Evolutionary conservation across 2,329 filamentous ascomycete species (phyloP).

Genomic region (Cyphellophora europaea): DNA sequence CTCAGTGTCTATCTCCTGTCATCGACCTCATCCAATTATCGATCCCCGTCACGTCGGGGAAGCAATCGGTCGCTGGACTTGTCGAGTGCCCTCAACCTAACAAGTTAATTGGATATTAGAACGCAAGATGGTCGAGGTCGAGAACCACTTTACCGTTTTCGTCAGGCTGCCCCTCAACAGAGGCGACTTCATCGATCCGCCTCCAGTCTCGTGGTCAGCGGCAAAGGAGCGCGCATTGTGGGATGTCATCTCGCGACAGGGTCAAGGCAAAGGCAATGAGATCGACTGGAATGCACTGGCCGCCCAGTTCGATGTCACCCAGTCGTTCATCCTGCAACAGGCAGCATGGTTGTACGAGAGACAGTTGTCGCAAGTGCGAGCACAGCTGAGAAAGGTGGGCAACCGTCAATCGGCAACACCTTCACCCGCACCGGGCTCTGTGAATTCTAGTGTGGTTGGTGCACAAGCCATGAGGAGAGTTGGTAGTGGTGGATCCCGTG

Average conservation of each 20-base stretch:
- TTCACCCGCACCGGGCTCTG: conserved; percentile 33
- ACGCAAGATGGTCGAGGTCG: conserved; percentile 17
- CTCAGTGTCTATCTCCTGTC: too few species aligned
- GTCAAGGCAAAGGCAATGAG: conserved; percentile 57
- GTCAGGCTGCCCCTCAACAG: conserved; percentile 83
- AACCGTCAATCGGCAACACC: conserved; percentile 30
- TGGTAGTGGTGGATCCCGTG: conserved; percentile 26
- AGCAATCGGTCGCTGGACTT: too few species aligned
- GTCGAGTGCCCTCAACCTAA: too few species aligned
- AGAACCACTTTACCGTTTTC: conserved; percentile 57
- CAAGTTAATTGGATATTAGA: too few species aligned
- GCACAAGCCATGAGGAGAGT: conserved; percentile 25
- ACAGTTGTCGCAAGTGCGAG: conserved; percentile 80
- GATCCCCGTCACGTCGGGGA: too few species aligned
- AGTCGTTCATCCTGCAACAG: conserved; percentile 84
- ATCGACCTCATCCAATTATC: too few species aligned
- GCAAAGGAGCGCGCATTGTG: conserved; percentile 81
- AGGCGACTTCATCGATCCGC: conserved; percentile 82
- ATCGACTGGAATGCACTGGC: conserved; percentile 69
- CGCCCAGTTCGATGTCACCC: conserved; percentile 68
- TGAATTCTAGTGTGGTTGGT: conserved; percentile 31
- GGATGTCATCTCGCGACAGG: conserved; percentile 75
- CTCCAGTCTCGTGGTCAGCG: conserved; percentile 78
- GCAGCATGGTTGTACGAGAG: conserved; percentile 89
- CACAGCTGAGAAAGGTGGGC: conserved; percentile 66